phyloP scores from a whole-genome alignment of 2,329 filamentous ascomycete species.

The Fusarium lateritium region DNA sequence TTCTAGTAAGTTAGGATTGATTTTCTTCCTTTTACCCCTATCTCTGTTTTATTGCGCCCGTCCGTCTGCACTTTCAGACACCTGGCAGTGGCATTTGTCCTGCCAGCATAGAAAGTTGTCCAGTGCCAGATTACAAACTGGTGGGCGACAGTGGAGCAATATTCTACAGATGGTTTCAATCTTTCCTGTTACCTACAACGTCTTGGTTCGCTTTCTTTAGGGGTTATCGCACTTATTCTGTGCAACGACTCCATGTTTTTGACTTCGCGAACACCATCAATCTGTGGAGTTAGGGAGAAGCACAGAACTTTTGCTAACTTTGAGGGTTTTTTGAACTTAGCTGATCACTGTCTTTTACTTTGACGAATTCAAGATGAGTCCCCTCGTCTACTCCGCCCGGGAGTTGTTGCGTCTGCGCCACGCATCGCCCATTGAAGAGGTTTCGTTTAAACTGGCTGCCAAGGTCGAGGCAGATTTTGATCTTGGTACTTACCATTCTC shows the following conservation, averaged over 20 bases:
- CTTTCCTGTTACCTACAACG: background rate
- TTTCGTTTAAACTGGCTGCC: slow-evolving; percentile 50
- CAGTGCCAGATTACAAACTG: background rate
- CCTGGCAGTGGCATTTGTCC: slow-evolving; percentile 4
- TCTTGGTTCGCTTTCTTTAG: slow-evolving; percentile 1
- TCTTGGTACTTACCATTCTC: slow-evolving; percentile 55
- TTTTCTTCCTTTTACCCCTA: slow-evolving; percentile 8
- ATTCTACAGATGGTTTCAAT: background rate
- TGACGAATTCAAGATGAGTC: slow-evolving; percentile 58
- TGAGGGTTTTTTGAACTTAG: slow-evolving; percentile 49
- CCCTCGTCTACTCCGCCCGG: slow-evolving; percentile 59
- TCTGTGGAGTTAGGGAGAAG: slow-evolving; percentile 49
- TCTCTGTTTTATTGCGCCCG: slow-evolving; percentile 4
- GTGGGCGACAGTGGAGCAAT: background rate
- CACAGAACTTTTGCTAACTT: slow-evolving; percentile 52
- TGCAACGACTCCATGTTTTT: background rate
- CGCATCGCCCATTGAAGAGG: slow-evolving; percentile 43
- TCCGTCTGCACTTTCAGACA: slow-evolving; percentile 1
- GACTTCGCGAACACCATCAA: background rate
- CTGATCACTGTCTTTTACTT: slow-evolving; percentile 55
- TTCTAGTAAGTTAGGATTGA: slow-evolving; percentile 50
- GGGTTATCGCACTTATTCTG: background rate
- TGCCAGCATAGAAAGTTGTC: too few species aligned
- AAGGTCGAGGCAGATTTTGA: slow-evolving; percentile 58
- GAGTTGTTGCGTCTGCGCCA: slow-evolving; percentile 61